Evolutionary conservation across 1,284 basidiomycete genomes (phyloP).

Genomic region (Malassezia vespertilionis): DNA sequence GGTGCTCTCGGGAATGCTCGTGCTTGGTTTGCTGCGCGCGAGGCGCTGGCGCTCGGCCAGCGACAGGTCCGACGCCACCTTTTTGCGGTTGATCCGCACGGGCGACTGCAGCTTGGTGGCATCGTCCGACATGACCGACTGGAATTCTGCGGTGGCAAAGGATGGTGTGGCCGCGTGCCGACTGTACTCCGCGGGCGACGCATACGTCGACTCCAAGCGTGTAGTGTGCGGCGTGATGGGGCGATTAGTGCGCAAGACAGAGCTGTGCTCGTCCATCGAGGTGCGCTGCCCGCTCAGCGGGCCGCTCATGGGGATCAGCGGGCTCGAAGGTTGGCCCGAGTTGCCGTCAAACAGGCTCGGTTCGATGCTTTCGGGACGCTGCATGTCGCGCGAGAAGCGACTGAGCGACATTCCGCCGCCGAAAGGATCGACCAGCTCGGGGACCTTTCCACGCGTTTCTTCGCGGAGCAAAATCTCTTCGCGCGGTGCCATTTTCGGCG

Average conservation of each 20-base stretch:
- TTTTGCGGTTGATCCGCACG: background rate
- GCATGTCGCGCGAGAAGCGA: background rate
- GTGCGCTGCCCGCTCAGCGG: slow-evolving; percentile 14
- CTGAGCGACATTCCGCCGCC: background rate
- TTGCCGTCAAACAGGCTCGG: slow-evolving; percentile 14
- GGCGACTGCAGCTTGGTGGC: slow-evolving; percentile 2
- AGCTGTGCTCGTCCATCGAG: background rate
- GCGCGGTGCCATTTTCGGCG: background rate
- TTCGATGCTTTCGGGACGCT: slow-evolving; percentile 16
- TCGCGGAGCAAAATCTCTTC: slow-evolving; percentile 6
- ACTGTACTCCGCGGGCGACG: background rate
- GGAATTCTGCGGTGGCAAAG: slow-evolving; percentile 2
- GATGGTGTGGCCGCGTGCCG: no score
- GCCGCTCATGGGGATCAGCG: slow-evolving; percentile 12
- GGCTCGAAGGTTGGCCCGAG: slow-evolving; percentile 10
- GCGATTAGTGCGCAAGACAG: background rate
- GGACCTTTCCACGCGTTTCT: slow-evolving; percentile 7
- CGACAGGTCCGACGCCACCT: background rate
- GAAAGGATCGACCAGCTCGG: slow-evolving; percentile 16
- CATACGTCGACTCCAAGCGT: background rate
- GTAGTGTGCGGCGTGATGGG: background rate
- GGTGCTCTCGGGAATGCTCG: background rate
- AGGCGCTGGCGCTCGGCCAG: background rate
- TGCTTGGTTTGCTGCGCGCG: background rate
- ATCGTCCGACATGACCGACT: background rate